Base-by-base conservation (phyloP, 495 filamentous ascomycete genomes). In the Wilcoxina mikolae region DNA sequence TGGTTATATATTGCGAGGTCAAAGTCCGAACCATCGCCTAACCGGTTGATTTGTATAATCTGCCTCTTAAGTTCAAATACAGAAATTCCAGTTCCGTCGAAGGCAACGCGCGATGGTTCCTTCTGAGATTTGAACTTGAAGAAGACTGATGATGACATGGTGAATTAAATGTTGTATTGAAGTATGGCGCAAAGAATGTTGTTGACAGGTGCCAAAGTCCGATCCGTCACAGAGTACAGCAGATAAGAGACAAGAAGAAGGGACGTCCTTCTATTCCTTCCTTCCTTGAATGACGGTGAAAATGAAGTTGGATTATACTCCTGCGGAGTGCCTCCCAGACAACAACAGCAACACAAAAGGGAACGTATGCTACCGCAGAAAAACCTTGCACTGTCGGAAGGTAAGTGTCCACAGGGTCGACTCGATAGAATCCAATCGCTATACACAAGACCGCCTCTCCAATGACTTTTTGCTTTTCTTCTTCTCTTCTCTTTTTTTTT, bases 81-180 rank as follows among this genome's bases (percentile, higher is more conserved):
- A 53, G 91, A 94, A 58, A 99, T 95, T 71, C 86, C 86, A 62
- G 91, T 95, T 65, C 91, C 91, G 72, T 99, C 91, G 72, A 99
- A 99, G 62, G 86, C 83, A 56, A 99, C 85, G 67, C 88, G 76
- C 22, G 86, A 83, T 53, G 90, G 85, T 68, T 96, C 93, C 71
- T 90, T 94, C 68, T 91, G 86, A 55, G 90, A 95, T 76, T 95
- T 96, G 84, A 96, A 99, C 73, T 94, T 94, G 84, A 94, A 96
- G 73, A 94, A 95, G 68, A 99, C 89, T 58, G 88, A 95, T 53
- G 93, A 95, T 71, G 89, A 77, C 91, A 98, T 98, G 68, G 49
- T 47, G 31, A 39, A 38, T 52, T 41, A 5, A 15, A 12, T 29
- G 17, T 46, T 46, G n/a, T 46, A 46, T 46, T 25, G n/a, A 11